Base-by-base conservation (phyloP, 1,284 basidiomycete species). In the Heterobasidion occidentale region DNA sequence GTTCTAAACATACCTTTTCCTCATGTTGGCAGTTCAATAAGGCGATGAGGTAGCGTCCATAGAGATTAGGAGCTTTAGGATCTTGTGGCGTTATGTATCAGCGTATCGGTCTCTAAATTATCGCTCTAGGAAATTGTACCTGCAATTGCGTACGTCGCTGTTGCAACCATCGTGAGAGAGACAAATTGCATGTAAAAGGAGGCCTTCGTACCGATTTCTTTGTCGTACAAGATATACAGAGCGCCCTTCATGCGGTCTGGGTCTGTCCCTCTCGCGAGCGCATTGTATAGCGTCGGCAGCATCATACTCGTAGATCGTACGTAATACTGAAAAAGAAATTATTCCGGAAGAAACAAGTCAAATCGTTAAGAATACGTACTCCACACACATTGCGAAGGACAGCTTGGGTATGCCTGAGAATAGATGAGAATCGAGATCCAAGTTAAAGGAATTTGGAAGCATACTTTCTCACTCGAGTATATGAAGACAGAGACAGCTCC, bases 191-290 rank as follows among this genome's bases (percentile, higher is more conserved):
- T 15, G 38, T 35, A 38, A 58, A 14, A 44, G 35, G 56, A 52
- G 36, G 52, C 9, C 56, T 68, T 66, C 69, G 55, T 64, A 83
- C 86, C 78, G 55, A 81, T 86, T 47, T 81, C 82, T 72, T 92
- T 94, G 66, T 86, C 84, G 67, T 84, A 87, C 9, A 99, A 75
- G 27, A 95, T 79, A 68, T 97, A 95, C 19, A 99, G 75, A 7
- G 95, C 95, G 11, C 92, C 91, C 69, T 99, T 99, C 86, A 97
- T 97, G 52, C 89, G 81, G 71, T 98, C 96, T 20, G 94, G 92
- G 64, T 94, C 90, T 58, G 80, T 86, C 6, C 89, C 92, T 64
- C 86, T 88, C 55, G 75, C 71, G 49, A 92, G 69, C 0, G 91
- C 85, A 46, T 86, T 79, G 64, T 96, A 87, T 38, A 95, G 73